phyloP scores from a whole-genome alignment of 106 monocot genomes.

The Acorus gramineus region DNA sequence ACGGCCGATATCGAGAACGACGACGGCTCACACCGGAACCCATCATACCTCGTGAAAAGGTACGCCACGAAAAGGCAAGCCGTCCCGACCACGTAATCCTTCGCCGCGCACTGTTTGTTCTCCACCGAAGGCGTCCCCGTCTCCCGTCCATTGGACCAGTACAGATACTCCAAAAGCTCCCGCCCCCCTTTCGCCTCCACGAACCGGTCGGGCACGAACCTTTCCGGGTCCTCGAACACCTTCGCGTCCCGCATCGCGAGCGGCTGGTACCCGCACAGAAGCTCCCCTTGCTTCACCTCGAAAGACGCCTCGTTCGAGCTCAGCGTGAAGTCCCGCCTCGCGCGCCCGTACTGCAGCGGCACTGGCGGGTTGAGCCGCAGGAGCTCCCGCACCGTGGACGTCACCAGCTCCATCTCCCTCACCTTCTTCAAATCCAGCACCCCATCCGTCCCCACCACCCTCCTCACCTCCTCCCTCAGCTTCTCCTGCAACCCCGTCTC shows the following conservation, averaged over 20 bases:
- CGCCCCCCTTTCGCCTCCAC: conserved; percentile 15
- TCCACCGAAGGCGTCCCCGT: conserved; percentile 26
- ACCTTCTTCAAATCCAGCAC: conserved; percentile 22
- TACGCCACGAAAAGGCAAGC: conserved; percentile 54
- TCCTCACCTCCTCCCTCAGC: conserved; percentile 35
- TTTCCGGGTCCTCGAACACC: conserved; percentile 47
- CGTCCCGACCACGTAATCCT: conserved; percentile 52
- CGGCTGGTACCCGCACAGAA: conserved; percentile 69
- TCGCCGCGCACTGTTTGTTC: conserved; percentile 84
- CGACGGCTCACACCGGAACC: conserved; percentile 26
- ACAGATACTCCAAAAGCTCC: conserved; percentile 38
- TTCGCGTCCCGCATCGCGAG: conserved; percentile 53
- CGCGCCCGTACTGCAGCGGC: conserved; percentile 56
- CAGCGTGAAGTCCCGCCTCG: conserved; percentile 41
- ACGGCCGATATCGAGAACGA: too few species aligned
- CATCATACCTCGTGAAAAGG: conserved; percentile 44
- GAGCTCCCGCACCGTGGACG: conserved; percentile 59
- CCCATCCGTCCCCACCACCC: conserved; percentile 2
- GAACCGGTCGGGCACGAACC: conserved; percentile 44
- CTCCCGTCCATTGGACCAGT: conserved; percentile 77
- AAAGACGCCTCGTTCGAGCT: conserved; percentile 28
- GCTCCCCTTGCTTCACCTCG: conserved; percentile 46
- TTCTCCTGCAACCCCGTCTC: conserved; percentile 19
- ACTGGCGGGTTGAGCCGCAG: conserved; percentile 68
- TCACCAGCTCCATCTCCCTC: conserved; percentile 49